These are phyloP conservation scores for Trifolium pratense DNA, from an alignment of 306 rosid genomes.

Conservation along the genomic window DNA sequence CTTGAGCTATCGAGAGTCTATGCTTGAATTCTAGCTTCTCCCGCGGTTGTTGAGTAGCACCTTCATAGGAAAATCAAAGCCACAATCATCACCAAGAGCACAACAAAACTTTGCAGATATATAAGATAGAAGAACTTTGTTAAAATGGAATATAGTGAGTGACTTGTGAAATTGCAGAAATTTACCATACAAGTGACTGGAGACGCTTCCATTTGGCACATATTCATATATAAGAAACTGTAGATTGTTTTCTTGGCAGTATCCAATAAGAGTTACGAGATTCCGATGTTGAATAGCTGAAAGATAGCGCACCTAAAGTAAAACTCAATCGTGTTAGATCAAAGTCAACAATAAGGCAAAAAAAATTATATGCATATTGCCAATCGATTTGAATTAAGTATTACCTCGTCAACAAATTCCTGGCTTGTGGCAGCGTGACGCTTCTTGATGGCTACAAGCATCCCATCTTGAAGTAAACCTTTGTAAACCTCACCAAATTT, in stretches of 20 bases:
- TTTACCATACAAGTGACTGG: constrained; percentile 91
- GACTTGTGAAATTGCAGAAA: constrained; percentile 45
- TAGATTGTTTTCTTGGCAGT: constrained; percentile 85
- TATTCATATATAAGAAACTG: constrained; percentile 91
- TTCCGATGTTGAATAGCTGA: constrained; percentile 80
- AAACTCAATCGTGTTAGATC: constrained; percentile 46
- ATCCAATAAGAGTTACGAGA: constrained; percentile 84
- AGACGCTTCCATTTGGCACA: constrained; percentile 88
- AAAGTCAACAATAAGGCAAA: constrained; percentile 39
- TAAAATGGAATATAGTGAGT: constrained; percentile 10
- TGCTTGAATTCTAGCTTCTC: constrained; percentile 91
- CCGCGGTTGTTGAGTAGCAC: constrained; percentile 57
- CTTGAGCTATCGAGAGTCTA: constrained; percentile 86
- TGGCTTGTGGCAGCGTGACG: constrained; percentile 68
- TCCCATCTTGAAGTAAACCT: constrained; percentile 93
- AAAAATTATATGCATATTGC: constrained; percentile 9
- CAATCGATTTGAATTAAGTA: constrained; percentile 7
- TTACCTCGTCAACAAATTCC: constrained; percentile 84
- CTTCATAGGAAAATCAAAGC: constrained; percentile 50
- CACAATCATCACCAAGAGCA: constrained; percentile 17
- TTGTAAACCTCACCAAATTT: constrained; percentile 88
- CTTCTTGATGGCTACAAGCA: constrained; percentile 89
- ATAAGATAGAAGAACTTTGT: constrained; percentile 2
- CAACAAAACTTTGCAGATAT: not conserved
- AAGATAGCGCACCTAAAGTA: constrained; percentile 79